A percentile compares a stretch with the other conserved stretches of the same genome.
Evolutionary conservation across 2,329 filamentous ascomycete species (phyloP).

Genomic region (Colletotrichum filicis): DNA sequence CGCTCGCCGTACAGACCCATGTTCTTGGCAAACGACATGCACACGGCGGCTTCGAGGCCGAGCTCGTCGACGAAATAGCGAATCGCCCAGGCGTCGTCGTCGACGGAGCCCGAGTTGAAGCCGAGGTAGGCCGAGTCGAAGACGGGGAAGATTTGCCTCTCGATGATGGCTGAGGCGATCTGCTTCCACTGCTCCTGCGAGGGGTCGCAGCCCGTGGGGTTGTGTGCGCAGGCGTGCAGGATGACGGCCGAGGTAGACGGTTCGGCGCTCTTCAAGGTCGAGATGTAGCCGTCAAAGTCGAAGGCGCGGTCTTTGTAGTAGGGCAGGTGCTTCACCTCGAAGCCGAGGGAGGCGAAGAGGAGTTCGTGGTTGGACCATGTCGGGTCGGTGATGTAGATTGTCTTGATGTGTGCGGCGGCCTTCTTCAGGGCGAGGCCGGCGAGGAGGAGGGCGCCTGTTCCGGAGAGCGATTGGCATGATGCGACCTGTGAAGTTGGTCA

Average conservation of each 20-base stretch:
- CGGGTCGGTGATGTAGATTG: constrained; percentile 51
- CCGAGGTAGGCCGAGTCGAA: constrained; percentile 48
- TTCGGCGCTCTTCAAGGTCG: constrained; percentile 41
- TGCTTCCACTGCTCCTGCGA: constrained; percentile 45
- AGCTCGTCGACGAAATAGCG: constrained; percentile 47
- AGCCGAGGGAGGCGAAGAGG: constrained; percentile 47
- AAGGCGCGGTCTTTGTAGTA: constrained; percentile 49
- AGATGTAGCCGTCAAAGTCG: constrained; percentile 45
- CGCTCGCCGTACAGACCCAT: constrained; percentile 58
- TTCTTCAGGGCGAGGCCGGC: constrained; percentile 46
- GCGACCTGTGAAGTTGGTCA: constrained; percentile 40
- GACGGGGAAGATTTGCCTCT: constrained; percentile 41
- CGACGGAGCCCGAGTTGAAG: constrained; percentile 46
- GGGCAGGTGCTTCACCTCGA: constrained; percentile 44
- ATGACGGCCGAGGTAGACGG: constrained; percentile 42
- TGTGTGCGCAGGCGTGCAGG: constrained; percentile 55
- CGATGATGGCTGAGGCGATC: constrained; percentile 43
- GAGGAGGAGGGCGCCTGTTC: constrained; percentile 52
- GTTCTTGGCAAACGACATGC: constrained; percentile 72
- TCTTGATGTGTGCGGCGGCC: constrained; percentile 39
- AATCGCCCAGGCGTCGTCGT: constrained; percentile 46
- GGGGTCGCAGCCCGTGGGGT: constrained; percentile 54
- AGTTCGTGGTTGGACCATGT: constrained; percentile 55
- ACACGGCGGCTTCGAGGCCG: constrained; percentile 62
- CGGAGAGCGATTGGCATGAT: constrained; percentile 51